Conservation (phyloP, 495 filamentous ascomycete species). For the Penicillium cataractarum region DNA sequence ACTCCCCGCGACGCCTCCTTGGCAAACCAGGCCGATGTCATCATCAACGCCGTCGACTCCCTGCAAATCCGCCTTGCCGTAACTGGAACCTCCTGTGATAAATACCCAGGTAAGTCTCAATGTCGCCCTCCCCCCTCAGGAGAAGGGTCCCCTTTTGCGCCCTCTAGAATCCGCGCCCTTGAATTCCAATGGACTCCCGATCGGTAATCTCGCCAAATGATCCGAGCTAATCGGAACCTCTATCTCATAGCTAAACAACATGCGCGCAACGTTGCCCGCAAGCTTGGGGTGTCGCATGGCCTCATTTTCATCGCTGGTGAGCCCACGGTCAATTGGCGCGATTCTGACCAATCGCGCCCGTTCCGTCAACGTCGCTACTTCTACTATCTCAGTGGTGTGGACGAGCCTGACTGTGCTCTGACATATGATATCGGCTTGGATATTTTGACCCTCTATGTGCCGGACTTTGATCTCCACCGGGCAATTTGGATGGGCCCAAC, state of each 20-base stretch:
- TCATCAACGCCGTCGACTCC: constrained; percentile 34
- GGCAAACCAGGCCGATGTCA: constrained; percentile 21
- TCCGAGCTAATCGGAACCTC: constrained; percentile 22
- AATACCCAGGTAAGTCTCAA: constrained; percentile 45
- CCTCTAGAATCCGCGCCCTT: constrained; percentile 12
- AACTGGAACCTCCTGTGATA: constrained; percentile 39
- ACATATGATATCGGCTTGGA: constrained; percentile 77
- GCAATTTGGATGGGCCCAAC: constrained; percentile 97
- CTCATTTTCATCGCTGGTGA: constrained; percentile 85
- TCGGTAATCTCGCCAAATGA: constrained; percentile 15
- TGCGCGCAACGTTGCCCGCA: constrained; percentile 69
- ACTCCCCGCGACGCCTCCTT: constrained; percentile 10
- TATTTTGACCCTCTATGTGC: constrained; percentile 86
- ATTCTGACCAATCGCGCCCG: constrained; percentile 74
- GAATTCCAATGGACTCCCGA: constrained; percentile 6
- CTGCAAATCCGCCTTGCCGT: constrained; percentile 39
- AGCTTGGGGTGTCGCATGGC: constrained; percentile 63
- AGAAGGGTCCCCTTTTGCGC: constrained; percentile 16
- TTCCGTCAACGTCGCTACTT: constrained; percentile 91
- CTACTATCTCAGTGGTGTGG: constrained; percentile 89
- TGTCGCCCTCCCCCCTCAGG: constrained; percentile 3
- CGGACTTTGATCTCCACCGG: constrained; percentile 80
- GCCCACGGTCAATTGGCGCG: constrained; percentile 70
- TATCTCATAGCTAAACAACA: constrained; percentile 71
- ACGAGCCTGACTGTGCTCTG: constrained; percentile 78